Evolutionary conservation across 345 rosid species (phyloP), one percentile per base, ranked within the genome.

Genomic region (Crucihimalaya himalaica): DNA sequence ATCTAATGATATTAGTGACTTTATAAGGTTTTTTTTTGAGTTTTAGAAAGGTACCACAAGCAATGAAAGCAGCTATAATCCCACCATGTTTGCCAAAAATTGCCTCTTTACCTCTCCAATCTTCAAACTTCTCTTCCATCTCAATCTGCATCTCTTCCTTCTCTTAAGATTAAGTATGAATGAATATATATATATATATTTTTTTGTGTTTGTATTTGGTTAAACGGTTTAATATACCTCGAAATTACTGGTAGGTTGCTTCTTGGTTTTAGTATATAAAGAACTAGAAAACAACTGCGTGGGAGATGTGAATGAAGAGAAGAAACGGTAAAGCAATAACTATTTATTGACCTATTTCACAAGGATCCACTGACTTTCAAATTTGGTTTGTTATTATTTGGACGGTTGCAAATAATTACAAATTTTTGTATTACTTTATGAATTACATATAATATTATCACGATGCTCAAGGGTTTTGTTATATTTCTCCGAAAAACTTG

Each of bases 91-190:
- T 80, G 42, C 68, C 73, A 42, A 79, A 69, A 45, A 73, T 63
- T 14, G 84, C 83, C 45, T 71, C 80, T 66, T 69, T 60, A 16
- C 86, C 86, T 69, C 70, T 74, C 90, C 90, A 84, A 69, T 86
- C 85, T 61, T 70, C 81, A 51, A 59, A 76, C 20, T 21, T 71
- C 19, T 69, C 84, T 51, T 61, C 79, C 56, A 47, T 66, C 4
- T 59, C 73, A 56, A 45, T 64, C 58, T 73, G 23, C 77, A 73
- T 73, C 12, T 54, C 56, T 63, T 15, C 5, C 4, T 25, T 52
- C 12, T 20, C 29, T 65, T 46, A n/a, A 23, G 27, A 72, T 53
- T 23, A 42, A 40, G 35, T 28, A 52, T 62, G 29, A 60, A 13
- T 35, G 32, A 18, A 54, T 20, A 4, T 47, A 56, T n/a, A 4